These are phyloP conservation scores for Desmodesmus armatus DNA, from an alignment of 139 green algal species.

Conservation along the genomic window DNA sequence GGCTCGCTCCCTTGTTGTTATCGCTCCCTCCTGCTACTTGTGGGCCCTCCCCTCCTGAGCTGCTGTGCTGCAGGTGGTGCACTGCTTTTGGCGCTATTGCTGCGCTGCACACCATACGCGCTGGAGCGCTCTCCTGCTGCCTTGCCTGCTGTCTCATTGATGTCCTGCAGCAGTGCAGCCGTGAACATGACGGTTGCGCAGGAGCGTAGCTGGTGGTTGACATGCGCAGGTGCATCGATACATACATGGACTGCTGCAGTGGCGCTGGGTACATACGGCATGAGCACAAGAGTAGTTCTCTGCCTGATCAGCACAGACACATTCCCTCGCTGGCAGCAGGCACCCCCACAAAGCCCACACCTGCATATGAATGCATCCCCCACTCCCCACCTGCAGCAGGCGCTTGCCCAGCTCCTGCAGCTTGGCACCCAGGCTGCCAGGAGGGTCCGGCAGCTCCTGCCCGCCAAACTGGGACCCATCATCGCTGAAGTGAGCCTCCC, in stretches of 20 bases:
- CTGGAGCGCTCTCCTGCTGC: neutral
- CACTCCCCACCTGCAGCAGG: conserved; percentile 22
- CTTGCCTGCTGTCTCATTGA: conserved; percentile 21
- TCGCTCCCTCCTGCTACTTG: too few relatives aligned
- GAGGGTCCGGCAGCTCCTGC: neutral
- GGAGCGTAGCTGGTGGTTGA: neutral
- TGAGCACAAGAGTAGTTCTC: neutral
- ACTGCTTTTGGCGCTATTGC: too few relatives aligned
- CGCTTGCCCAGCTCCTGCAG: conserved; percentile 32
- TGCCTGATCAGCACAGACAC: neutral
- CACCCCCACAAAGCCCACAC: neutral
- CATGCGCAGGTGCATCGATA: too few relatives aligned
- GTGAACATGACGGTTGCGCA: neutral
- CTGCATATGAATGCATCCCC: neutral
- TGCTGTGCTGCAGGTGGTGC: too few relatives aligned
- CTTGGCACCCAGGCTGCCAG: conserved; percentile 25
- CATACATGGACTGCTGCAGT: too few relatives aligned
- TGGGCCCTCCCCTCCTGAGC: too few relatives aligned
- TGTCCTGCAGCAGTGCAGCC: neutral
- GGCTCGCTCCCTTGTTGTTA: too few relatives aligned
- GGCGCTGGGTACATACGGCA: neutral
- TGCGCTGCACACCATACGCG: too few relatives aligned
- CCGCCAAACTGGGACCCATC: neutral
- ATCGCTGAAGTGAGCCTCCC: neutral
- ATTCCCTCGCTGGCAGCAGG: neutral